Conservation (phyloP, 202 grass and related monocot species). For the Carex sylvatica region DNA sequence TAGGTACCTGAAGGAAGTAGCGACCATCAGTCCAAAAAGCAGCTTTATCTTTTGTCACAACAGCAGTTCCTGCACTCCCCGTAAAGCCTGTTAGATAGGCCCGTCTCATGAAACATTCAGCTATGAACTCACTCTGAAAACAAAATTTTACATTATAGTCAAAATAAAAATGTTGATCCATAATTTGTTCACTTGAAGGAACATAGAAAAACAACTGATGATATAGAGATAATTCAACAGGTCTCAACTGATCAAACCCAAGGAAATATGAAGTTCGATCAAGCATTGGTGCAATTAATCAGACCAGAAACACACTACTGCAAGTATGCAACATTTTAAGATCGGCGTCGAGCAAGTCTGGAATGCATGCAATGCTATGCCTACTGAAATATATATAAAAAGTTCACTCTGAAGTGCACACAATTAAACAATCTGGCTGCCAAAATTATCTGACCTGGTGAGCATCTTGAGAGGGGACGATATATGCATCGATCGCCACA, state of each 20-base stretch:
- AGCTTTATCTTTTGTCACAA: slow-evolving; percentile 82
- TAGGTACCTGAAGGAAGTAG: slow-evolving; percentile 86
- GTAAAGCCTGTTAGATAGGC: slow-evolving; percentile 83
- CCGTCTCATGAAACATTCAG: slow-evolving; percentile 85
- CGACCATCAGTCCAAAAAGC: slow-evolving; percentile 95
- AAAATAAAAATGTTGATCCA: not conserved
- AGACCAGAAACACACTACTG: too few relatives aligned
- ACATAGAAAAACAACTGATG: not conserved
- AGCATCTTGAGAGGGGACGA: slow-evolving; percentile 91
- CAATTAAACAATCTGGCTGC: not conserved
- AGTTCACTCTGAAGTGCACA: not conserved
- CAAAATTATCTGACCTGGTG: slow-evolving; percentile 56
- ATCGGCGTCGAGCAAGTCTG: too few relatives aligned
- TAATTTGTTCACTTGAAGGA: not conserved
- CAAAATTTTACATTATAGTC: slow-evolving; percentile 17
- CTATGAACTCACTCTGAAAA: slow-evolving; percentile 80
- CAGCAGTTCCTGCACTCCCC: slow-evolving; percentile 93
- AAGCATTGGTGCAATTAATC: not conserved
- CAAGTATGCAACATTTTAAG: too few relatives aligned
- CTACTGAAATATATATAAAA: too few relatives aligned
- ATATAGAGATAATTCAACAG: not conserved
- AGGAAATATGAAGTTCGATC: not conserved
- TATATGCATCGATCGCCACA: slow-evolving; percentile 78
- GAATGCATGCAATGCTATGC: too few relatives aligned
- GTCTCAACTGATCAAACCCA: not conserved